phyloP scores from a whole-genome alignment of 2,329 filamentous ascomycete species.

The Fusarium bulbicola region DNA sequence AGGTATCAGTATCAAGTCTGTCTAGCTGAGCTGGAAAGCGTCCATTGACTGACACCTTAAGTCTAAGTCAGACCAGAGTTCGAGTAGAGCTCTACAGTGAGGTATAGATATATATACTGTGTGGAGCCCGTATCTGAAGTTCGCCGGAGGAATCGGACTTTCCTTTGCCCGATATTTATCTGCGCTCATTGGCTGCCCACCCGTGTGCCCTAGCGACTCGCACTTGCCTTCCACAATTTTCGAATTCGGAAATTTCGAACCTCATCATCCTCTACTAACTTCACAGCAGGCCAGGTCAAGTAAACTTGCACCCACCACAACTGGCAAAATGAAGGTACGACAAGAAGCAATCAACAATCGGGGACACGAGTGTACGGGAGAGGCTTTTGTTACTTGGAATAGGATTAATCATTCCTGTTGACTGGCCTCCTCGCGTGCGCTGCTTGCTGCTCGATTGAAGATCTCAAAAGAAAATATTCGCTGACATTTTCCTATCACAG shows the following conservation, averaged over 20 bases:
- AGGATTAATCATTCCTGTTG: not conserved
- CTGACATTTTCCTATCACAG: slow-evolving; percentile 52
- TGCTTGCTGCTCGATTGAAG: slow-evolving; percentile 1
- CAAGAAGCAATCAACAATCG: slow-evolving; percentile 5
- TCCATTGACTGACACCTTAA: not conserved
- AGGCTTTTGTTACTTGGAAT: not conserved
- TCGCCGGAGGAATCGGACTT: slow-evolving; percentile 9
- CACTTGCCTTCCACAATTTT: slow-evolving; percentile 46
- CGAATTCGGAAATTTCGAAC: slow-evolving; percentile 50
- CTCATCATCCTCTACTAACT: slow-evolving; percentile 48
- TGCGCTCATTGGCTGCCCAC: slow-evolving; percentile 47
- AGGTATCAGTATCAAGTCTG: not conserved
- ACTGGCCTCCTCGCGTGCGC: not conserved
- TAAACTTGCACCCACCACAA: slow-evolving; percentile 56
- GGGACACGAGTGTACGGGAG: not conserved
- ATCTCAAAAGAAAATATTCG: slow-evolving; percentile 26
- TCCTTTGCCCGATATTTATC: slow-evolving; percentile 33
- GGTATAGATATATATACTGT: not conserved
- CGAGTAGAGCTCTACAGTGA: not conserved
- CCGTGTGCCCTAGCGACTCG: slow-evolving; percentile 50
- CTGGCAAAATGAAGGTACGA: slow-evolving; percentile 61
- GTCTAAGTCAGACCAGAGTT: not conserved
- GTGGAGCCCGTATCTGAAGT: not conserved
- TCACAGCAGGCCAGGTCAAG: slow-evolving; percentile 54
- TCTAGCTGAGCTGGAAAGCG: not conserved